Percentiles rank a stretch among this genome's conserved stretches.
These are phyloP conservation scores for Fonsecaea erecta DNA, from an alignment of 2,329 filamentous ascomycete genomes.

Conservation along the genomic window DNA sequence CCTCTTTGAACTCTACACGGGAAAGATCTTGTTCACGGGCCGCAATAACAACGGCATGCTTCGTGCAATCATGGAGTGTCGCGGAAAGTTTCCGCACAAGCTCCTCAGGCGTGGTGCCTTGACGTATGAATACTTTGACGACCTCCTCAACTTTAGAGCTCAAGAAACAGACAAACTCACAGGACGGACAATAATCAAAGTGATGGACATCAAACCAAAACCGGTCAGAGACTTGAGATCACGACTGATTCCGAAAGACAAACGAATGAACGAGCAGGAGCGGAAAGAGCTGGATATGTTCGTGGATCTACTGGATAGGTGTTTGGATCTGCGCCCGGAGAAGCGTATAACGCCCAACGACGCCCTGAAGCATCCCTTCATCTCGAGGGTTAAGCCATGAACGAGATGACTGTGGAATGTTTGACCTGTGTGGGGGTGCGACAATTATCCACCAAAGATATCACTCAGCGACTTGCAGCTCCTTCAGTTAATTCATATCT, in stretches of 20 bases:
- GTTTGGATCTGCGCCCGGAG: conserved; percentile 86
- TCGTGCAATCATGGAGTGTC: conserved; percentile 91
- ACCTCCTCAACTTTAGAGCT: conserved; percentile 80
- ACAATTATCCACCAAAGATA: not conserved
- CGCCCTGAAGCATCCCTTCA: conserved; percentile 87
- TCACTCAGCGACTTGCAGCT: not conserved
- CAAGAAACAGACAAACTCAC: conserved; percentile 86
- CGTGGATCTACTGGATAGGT: conserved; percentile 84
- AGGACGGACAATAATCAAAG: conserved; percentile 67
- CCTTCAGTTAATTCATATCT: not conserved
- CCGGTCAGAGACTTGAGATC: conserved; percentile 81
- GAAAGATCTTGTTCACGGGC: conserved; percentile 94
- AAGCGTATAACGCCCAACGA: conserved; percentile 86
- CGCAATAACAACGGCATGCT: conserved; percentile 99
- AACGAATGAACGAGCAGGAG: conserved; percentile 74
- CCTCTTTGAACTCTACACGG: conserved; percentile 94
- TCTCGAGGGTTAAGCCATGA: conserved; percentile 52
- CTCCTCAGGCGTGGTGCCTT: conserved; percentile 82
- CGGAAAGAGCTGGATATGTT: conserved; percentile 80
- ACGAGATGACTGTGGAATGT: not conserved
- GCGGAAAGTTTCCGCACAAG: conserved; percentile 89
- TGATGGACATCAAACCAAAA: conserved; percentile 61
- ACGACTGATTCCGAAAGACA: conserved; percentile 72
- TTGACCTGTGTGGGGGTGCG: not conserved
- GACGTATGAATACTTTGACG: conserved; percentile 79